These are phyloP conservation scores for Limnomonas spitsbergensis DNA, from an alignment of 139 green algal species.

Conservation along the genomic window DNA sequence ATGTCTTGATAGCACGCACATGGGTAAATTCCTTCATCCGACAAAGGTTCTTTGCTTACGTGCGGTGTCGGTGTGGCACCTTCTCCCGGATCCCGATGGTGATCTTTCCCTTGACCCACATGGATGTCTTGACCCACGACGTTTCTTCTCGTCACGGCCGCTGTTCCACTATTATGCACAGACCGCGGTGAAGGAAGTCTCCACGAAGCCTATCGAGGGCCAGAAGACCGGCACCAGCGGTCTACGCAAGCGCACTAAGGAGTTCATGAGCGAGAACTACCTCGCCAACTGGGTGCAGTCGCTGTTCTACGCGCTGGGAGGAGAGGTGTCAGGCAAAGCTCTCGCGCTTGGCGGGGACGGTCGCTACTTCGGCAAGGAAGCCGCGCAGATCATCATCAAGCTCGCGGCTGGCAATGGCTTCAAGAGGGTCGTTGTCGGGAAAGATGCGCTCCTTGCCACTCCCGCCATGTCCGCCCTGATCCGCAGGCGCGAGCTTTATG, in stretches of 20 bases:
- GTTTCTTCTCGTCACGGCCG: too few relatives aligned
- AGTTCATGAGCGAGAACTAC: conserved; percentile 91
- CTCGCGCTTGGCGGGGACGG: conserved; percentile 95
- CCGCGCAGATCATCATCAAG: conserved; percentile 95
- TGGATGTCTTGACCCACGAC: too few relatives aligned
- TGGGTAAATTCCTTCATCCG: too few relatives aligned
- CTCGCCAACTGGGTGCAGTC: conserved; percentile 98
- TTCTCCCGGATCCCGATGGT: too few relatives aligned
- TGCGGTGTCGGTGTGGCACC: too few relatives aligned
- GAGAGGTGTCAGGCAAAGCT: conserved; percentile 79
- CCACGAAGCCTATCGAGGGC: conserved; percentile 94
- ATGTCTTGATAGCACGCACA: too few relatives aligned
- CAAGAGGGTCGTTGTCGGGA: conserved; percentile 83
- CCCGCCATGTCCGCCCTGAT: conserved; percentile 97
- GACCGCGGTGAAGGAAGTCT: conserved; percentile 61
- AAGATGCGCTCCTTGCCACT: conserved; percentile 94
- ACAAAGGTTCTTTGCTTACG: too few relatives aligned
- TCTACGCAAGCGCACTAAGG: conserved; percentile 95
- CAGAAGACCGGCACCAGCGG: conserved; percentile 98
- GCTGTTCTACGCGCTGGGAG: conserved; percentile 85
- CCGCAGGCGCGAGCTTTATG: conserved; percentile 78
- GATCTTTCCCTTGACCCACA: too few relatives aligned
- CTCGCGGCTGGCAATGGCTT: conserved; percentile 70
- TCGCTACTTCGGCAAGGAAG: conserved; percentile 98
- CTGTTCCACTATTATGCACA: too few relatives aligned